Evolutionary conservation across 176 grass and related monocot species (phyloP), one percentile per base, ranked within the genome.

Genomic region (Aechmea fasciata): DNA sequence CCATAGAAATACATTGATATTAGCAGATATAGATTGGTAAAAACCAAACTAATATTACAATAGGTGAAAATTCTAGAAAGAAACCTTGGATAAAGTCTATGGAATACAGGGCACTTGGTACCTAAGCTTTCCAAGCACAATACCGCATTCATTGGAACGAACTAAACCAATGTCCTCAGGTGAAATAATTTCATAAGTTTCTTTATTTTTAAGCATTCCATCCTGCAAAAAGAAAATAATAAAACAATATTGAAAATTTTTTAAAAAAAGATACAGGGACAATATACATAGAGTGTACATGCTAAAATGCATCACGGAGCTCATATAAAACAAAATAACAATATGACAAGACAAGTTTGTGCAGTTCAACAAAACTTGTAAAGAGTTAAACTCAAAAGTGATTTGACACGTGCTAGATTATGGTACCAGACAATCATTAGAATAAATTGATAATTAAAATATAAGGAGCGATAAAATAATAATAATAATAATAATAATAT

Each of bases 51-150:
- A 41, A 7, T 41, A 41, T 41, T 41, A 41, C 4, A 41, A 41
- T 41, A 41, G 33, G 7, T 41, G 33, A 7, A 41, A 41, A 41
- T 41, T 41, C 9, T 18, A 61, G 55, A 18, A 20, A 61, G 10
- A 61, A 61, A 18, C 3, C 13, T 18, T 61, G 15, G 11, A 33
- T 22, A 69, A 76, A 57, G 3, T 57, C 24, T 29, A 29, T 48
- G 28, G 54, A 0, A 80, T 62, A 41, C 15, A 11, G 3, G 22
- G 54, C 68, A 68, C 48, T 51, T 75, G 41, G 63, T 92, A 97
- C 89, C 94, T 97, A 52, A 97, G 89, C 66, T 97, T 97, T 63
- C 94, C 94, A 63, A 97, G 87, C 71, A 97, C 94, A 81, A 97
- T 92, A 76, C 94, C 94, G 68, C 72, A 97, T 47, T 92, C 94